Percentiles rank a stretch among this genome's conserved stretches.
Evolutionary conservation across 1,284 basidiomycete species (phyloP).

Genomic region (Cronartium quercuum): DNA sequence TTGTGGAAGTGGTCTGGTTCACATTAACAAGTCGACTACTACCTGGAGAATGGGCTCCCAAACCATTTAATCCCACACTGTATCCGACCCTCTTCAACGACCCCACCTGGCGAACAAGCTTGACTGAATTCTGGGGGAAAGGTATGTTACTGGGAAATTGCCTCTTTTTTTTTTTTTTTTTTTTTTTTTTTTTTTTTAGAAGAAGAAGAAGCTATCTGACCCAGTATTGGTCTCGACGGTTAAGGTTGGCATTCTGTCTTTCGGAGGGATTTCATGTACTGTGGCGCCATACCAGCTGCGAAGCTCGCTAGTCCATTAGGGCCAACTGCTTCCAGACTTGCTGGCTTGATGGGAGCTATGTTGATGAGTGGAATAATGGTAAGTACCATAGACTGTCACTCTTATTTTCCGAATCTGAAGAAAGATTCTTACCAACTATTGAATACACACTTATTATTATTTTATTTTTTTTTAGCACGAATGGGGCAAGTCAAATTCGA

Average conservation of each 20-base stretch:
- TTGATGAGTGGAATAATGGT: slow-evolving; percentile 25
- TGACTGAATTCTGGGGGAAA: slow-evolving; percentile 32
- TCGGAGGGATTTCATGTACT: slow-evolving; percentile 20
- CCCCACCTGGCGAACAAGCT: not conserved
- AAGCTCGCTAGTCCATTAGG: slow-evolving; percentile 20
- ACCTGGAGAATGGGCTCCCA: slow-evolving; percentile 1
- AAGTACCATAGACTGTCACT: not conserved
- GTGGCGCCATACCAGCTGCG: slow-evolving; percentile 2
- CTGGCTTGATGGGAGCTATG: slow-evolving; percentile 25
- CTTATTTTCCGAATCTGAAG: not conserved
- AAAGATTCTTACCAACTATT: not conserved
- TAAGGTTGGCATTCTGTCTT: slow-evolving; percentile 31
- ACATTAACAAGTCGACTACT: not conserved
- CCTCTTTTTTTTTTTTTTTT: not conserved
- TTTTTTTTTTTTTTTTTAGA: not conserved
- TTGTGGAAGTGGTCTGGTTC: slow-evolving; percentile 14
- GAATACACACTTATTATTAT: not conserved
- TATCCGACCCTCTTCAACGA: slow-evolving; percentile 19
- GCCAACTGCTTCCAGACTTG: slow-evolving; percentile 7
- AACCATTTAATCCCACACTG: slow-evolving; percentile 20
- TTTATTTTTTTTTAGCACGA: not conserved
- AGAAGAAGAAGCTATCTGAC: not conserved
- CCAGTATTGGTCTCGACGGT: not conserved
- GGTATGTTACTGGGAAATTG: not conserved
- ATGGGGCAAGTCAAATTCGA: slow-evolving; percentile 8